Evolutionary conservation across 148 eudicot genomes (phyloP).

Genomic region (Chenopodium formosanum): DNA sequence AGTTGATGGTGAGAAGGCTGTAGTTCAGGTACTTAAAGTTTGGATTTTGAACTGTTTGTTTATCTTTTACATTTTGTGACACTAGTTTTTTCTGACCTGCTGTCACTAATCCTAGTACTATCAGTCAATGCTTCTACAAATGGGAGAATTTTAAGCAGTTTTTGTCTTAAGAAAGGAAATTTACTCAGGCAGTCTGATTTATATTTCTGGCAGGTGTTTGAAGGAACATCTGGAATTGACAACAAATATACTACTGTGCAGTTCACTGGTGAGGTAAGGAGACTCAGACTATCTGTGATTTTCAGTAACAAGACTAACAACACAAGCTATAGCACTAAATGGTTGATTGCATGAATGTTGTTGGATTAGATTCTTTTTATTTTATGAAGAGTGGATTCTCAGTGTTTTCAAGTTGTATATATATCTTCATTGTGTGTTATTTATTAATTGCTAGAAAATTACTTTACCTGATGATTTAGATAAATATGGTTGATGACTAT

Average conservation of each 20-base stretch:
- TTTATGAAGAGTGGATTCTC: not conserved
- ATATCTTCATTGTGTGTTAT: not conserved
- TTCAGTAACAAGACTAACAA: not conserved
- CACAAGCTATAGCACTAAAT: not conserved
- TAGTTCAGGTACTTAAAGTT: slow-evolving; percentile 69
- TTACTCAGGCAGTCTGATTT: not conserved
- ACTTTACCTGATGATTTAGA: not conserved
- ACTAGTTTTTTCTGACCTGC: not conserved
- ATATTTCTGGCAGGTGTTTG: slow-evolving; percentile 69
- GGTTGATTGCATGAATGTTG: not conserved
- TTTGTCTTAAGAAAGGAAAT: not conserved
- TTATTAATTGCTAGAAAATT: not conserved
- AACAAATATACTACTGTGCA: slow-evolving; percentile 97
- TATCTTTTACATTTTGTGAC: not conserved
- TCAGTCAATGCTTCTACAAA: not conserved
- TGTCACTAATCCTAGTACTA: not conserved
- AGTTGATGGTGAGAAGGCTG: slow-evolving; percentile 99
- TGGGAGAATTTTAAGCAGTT: not conserved
- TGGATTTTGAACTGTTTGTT: not conserved
- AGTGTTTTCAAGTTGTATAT: not conserved
- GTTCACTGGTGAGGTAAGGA: slow-evolving; percentile 92
- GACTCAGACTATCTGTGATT: not conserved
- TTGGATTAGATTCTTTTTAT: too few species aligned
- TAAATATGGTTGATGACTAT: not conserved
- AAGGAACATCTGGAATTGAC: slow-evolving; percentile 99